phyloP scores from a whole-genome alignment of 306 rosid species.

The Gastrolobium villosum region DNA sequence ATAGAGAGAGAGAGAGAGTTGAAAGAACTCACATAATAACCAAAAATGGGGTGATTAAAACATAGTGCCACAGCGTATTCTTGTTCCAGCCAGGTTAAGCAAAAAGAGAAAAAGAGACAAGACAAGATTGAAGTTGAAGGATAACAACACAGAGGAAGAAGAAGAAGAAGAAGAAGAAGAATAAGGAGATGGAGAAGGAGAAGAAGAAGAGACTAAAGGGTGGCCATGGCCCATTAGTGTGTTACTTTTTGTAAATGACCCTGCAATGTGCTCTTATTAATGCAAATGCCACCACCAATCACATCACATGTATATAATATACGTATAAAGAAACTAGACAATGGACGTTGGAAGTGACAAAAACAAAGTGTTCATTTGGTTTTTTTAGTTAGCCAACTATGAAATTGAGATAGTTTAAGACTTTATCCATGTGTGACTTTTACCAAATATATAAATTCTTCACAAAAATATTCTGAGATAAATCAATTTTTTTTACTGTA shows the following conservation, averaged over 20 bases:
- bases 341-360: constrained; percentile 28
- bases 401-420: constrained; percentile 41
- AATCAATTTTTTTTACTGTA: too few species aligned
- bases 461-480: neutral
- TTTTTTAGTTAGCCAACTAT: constrained; percentile 41
- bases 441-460: neutral
- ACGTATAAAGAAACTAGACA: constrained; percentile 35
- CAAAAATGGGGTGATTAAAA: too few species aligned
- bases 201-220: constrained; percentile 70
- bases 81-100: too few species aligned
- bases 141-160: too few species aligned
- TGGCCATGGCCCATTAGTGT: constrained; percentile 48
- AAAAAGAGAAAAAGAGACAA: too few species aligned
- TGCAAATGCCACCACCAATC: constrained; percentile 36
- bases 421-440: constrained; percentile 1
- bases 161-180: neutral
- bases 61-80: too few species aligned
- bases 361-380: constrained; percentile 47
- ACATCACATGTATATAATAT: neutral
- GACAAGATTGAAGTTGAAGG: too few species aligned
- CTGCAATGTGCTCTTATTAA: constrained; percentile 10
- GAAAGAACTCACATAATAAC: too few species aligned
- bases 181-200: constrained; percentile 28
- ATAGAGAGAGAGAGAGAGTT: too few species aligned
- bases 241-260: constrained; percentile 61